A percentile compares a stretch with the other conserved stretches of the same genome.
Evolutionary conservation across 2,329 filamentous ascomycete genomes (phyloP).

Genomic region (Diaporthe amygdali): DNA sequence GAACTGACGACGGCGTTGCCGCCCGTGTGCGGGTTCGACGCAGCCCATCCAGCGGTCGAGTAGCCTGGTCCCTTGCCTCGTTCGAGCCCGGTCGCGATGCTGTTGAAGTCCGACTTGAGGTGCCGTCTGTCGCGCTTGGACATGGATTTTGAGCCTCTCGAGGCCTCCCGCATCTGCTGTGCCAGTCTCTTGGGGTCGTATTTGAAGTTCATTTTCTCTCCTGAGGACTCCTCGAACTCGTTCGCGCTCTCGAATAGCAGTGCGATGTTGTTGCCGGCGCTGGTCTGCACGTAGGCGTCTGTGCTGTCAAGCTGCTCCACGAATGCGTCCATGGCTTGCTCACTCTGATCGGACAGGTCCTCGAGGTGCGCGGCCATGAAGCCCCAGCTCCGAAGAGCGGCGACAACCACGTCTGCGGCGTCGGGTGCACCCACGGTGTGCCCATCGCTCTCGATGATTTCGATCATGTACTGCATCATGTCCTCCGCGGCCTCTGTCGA

Average conservation of each 20-base stretch:
- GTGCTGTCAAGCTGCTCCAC: constrained; percentile 83
- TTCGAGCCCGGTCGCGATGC: constrained; percentile 60
- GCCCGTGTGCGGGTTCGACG: constrained; percentile 47
- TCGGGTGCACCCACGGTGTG: constrained; percentile 74
- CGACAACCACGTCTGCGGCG: constrained; percentile 71
- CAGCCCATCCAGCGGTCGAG: constrained; percentile 51
- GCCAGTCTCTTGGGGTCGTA: constrained; percentile 56
- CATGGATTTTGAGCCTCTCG: constrained; percentile 53
- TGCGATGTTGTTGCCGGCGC: constrained; percentile 81
- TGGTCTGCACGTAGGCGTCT: constrained; percentile 75
- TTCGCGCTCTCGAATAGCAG: constrained; percentile 77
- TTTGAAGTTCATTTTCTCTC: constrained; percentile 53
- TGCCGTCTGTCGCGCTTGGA: constrained; percentile 55
- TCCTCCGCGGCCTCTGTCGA: constrained; percentile 71
- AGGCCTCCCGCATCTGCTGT: constrained; percentile 52
- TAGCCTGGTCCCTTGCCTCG: constrained; percentile 59
- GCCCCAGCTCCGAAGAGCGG: constrained; percentile 79
- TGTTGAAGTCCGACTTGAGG: constrained; percentile 53
- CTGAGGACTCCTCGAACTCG: constrained; percentile 53
- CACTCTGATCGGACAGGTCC: constrained; percentile 73
- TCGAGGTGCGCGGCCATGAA: constrained; percentile 80
- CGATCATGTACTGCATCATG: constrained; percentile 75
- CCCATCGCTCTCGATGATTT: constrained; percentile 82
- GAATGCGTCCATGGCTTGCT: constrained; percentile 78
- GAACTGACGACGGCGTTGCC: constrained; percentile 46